These are phyloP conservation scores for Kalanchoe fedtschenkoi DNA, from an alignment of 164 flowering plant species.

Conservation along the genomic window DNA sequence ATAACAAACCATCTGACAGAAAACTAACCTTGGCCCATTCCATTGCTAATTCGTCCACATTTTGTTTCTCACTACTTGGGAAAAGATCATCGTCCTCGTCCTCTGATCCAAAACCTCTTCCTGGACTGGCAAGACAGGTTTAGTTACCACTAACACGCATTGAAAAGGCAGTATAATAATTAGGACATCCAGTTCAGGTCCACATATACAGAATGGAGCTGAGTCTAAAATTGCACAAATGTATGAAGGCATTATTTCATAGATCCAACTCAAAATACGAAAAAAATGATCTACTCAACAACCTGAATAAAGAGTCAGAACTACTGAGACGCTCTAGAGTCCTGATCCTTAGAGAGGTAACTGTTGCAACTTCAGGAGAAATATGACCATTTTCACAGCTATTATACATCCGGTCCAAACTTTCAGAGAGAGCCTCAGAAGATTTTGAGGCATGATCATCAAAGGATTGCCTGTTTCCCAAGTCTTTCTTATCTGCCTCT, in stretches of 20 bases:
- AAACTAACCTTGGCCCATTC: conserved; percentile 77
- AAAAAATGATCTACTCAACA: conserved; percentile 3
- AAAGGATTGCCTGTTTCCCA: conserved; percentile 16
- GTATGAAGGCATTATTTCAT: neutral
- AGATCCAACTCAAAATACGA: neutral
- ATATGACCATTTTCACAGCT: conserved; percentile 31
- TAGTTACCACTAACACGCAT: conserved; percentile 3
- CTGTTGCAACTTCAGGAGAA: conserved; percentile 37
- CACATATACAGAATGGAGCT: neutral
- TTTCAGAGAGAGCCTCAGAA: conserved; percentile 30
- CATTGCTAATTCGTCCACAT: conserved; percentile 40
- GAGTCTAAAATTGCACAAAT: neutral
- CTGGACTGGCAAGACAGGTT: conserved; percentile 70
- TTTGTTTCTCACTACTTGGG: conserved; percentile 23
- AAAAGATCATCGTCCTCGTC: conserved; percentile 56
- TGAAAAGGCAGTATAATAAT: neutral
- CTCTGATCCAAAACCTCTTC: conserved; percentile 55
- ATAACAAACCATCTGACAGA: neutral
- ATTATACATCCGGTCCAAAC: conserved; percentile 31
- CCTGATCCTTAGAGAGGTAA: conserved; percentile 16
- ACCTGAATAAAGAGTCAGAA: conserved; percentile 74
- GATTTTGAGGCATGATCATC: conserved; percentile 43
- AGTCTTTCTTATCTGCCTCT: conserved; percentile 25
- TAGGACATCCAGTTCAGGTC: no score
- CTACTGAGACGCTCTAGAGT: conserved; percentile 42